phyloP scores from a whole-genome alignment of 768 basidiomycete species.

The Cubamyces lactineus region DNA sequence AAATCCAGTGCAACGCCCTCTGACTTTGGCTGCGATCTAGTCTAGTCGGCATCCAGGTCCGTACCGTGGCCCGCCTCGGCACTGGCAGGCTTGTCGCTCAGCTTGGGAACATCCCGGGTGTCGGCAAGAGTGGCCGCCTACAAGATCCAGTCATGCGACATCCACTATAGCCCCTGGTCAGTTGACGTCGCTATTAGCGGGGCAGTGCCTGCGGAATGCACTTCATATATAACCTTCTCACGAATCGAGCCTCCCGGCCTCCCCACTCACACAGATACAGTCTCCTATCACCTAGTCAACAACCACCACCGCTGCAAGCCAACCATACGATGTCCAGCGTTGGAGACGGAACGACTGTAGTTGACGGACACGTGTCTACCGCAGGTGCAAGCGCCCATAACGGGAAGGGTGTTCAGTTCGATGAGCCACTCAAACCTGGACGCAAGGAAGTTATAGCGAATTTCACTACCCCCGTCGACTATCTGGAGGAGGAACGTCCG shows the following conservation, averaged over 20 bases:
- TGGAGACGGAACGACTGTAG: constrained; percentile 49
- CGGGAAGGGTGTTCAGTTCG: constrained; percentile 8
- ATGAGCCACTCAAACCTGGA: constrained; percentile 21
- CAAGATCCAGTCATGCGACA: not conserved
- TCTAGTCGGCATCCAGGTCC: too few relatives aligned
- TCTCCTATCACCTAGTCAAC: not conserved
- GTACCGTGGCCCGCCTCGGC: too few relatives aligned
- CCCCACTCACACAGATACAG: not conserved
- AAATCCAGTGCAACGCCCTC: too few relatives aligned
- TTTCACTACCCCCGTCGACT: constrained; percentile 53
- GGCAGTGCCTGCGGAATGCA: not conserved
- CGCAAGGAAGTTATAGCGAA: constrained; percentile 18
- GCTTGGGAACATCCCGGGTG: too few relatives aligned
- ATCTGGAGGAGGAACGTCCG: constrained; percentile 57
- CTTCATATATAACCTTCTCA: not conserved
- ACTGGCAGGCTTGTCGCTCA: too few relatives aligned
- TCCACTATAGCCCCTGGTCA: not conserved
- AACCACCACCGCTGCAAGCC: not conserved
- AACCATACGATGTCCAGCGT: constrained; percentile 32
- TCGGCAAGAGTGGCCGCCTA: too few relatives aligned
- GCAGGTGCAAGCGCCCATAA: constrained; percentile 13
- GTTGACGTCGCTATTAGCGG: not conserved
- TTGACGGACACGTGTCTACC: constrained; percentile 40
- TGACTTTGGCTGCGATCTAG: too few relatives aligned
- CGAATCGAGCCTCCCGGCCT: not conserved